Conservation (phyloP, 169 alveolate species). For the Plasmodium falciparum region DNA sequence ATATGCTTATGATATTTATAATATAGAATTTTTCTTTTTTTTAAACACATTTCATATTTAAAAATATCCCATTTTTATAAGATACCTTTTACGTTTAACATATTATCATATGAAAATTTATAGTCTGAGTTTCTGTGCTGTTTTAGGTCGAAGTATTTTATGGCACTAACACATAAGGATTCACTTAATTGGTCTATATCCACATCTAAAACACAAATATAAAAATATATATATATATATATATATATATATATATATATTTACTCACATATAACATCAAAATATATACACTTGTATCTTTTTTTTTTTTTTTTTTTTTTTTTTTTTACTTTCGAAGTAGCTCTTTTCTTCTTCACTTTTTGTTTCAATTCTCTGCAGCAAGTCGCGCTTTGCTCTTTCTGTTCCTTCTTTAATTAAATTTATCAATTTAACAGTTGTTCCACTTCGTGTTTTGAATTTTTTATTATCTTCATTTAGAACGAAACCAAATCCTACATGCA, state of each 20-base stretch:
- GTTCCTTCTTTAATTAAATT: conserved; percentile 98
- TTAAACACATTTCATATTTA: neutral
- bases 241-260: neutral
- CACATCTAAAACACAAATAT: conserved; percentile 80
- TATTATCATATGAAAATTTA: conserved; percentile 96
- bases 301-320: conserved; percentile 6
- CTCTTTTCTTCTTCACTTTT: conserved; percentile 81
- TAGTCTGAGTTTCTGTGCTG: conserved; percentile 96
- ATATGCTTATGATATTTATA: too few species aligned
- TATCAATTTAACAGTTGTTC: conserved; percentile 94
- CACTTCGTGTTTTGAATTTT: conserved; percentile 96
- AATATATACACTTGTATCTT: neutral
- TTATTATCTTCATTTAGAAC: conserved; percentile 95
- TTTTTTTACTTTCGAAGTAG: conserved; percentile 39
- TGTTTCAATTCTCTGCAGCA: conserved; percentile 85
- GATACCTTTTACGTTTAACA: conserved; percentile 98
- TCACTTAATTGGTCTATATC: conserved; percentile 92
- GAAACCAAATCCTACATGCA: conserved; percentile 98
- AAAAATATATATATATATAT: conserved; percentile 1
- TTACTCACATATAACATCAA: too few species aligned
- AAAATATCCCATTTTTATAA: neutral
- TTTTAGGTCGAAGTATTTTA: conserved; percentile 97
- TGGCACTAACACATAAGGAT: conserved; percentile 97
- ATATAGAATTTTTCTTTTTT: neutral
- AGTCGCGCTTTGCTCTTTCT: conserved; percentile 93